These are phyloP conservation scores for Fusarium dlaminii DNA, from an alignment of 2,329 filamentous ascomycete species.

Conservation along the genomic window DNA sequence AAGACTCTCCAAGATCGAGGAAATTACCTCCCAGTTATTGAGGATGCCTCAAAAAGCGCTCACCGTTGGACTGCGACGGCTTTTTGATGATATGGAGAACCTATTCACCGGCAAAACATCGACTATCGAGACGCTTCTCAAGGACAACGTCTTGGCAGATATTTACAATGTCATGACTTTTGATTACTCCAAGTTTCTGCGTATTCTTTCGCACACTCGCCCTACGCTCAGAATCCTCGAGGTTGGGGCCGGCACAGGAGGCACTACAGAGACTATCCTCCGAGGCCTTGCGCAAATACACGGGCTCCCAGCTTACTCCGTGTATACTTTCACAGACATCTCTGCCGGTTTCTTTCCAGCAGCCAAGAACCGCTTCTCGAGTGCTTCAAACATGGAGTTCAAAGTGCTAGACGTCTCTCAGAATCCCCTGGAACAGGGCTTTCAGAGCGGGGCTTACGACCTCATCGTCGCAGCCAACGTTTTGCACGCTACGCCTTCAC, in stretches of 20 bases:
- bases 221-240: conserved; percentile 51
- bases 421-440: conserved; percentile 26
- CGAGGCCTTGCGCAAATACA: not conserved
- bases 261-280: conserved; percentile 16
- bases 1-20: not conserved
- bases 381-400: conserved; percentile 23
- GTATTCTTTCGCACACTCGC: conserved; percentile 42
- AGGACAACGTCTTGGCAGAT: not conserved
- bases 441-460: conserved; percentile 32
- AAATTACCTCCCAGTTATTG: not conserved
- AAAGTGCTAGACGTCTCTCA: conserved; percentile 41
- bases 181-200: not conserved
- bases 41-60: not conserved
- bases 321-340: conserved; percentile 54
- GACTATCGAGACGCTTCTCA: not conserved
- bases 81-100: not conserved
- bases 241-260: conserved; percentile 50
- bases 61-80: not conserved
- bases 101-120: conserved; percentile 3
- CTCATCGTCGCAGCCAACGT: conserved; percentile 43
- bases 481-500: conserved; percentile 43
- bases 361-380: conserved; percentile 27
- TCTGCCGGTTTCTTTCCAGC: conserved; percentile 46
- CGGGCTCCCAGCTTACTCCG: conserved; percentile 24
- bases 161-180: not conserved